Evolutionary conservation across 164 flowering plant species (phyloP).

Genomic region (Paratinospora sagittata): DNA sequence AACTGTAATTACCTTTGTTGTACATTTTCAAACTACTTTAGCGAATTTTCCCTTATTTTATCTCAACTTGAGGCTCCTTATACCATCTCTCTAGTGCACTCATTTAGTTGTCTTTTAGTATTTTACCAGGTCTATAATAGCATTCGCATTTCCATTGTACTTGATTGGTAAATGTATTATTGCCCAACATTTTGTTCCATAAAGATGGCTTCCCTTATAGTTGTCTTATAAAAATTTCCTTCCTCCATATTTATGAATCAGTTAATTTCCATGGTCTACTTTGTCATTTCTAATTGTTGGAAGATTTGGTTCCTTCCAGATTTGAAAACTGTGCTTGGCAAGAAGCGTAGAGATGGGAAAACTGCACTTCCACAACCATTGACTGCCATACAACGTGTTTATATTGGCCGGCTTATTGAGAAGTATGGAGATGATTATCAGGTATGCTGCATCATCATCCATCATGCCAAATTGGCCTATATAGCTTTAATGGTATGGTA

Average conservation of each 20-base stretch:
- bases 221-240: background rate
- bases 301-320: conserved; percentile 32
- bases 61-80: too few species aligned
- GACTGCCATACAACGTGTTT: conserved; percentile 62
- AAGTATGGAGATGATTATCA: conserved; percentile 79
- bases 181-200: too few species aligned
- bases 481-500: background rate
- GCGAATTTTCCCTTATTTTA: too few species aligned
- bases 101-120: too few species aligned
- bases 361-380: conserved; percentile 57
- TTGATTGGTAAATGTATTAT: too few species aligned
- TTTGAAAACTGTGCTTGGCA: conserved; percentile 78
- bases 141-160: too few species aligned
- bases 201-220: background rate
- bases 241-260: background rate
- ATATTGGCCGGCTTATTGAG: conserved; percentile 53
- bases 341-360: conserved; percentile 81
- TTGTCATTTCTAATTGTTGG: background rate
- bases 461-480: background rate
- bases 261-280: background rate
- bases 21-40: too few species aligned
- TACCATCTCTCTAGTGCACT: too few species aligned
- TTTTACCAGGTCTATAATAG: too few species aligned
- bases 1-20: too few species aligned
- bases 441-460: conserved; percentile 29